phyloP scores from a whole-genome alignment of 768 basidiomycete genomes.

The Rickenella mellea region DNA sequence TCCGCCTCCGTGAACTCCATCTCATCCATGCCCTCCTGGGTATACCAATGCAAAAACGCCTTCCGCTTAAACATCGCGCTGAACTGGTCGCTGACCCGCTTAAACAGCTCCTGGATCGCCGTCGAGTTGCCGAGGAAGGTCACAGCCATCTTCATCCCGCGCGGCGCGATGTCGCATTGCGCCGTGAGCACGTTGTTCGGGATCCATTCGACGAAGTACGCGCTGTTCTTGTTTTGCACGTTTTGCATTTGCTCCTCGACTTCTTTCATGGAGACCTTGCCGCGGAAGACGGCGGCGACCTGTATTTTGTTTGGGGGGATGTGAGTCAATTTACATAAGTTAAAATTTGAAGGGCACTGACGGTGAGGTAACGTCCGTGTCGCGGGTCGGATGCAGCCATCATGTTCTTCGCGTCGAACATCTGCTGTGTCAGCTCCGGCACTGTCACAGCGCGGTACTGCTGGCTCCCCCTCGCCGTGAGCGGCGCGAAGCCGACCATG shows the following conservation, averaged over 20 bases:
- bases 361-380: constrained; percentile 96
- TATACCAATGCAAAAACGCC: constrained; percentile 99
- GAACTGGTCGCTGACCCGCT: constrained; percentile 97
- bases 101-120: constrained; percentile 96
- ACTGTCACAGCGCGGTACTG: constrained; percentile 96
- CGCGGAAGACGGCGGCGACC: constrained; percentile 96
- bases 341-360: constrained; percentile 20
- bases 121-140: constrained; percentile 98
- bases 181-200: constrained; percentile 98
- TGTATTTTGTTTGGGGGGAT: constrained; percentile 13
- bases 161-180: constrained; percentile 95
- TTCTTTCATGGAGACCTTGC: constrained; percentile 99
- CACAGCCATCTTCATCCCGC: constrained; percentile 92
- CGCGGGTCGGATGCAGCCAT: constrained; percentile 98
- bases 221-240: constrained; percentile 95
- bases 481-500: constrained; percentile 92
- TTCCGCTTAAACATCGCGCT: constrained; percentile 99
- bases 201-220: constrained; percentile 99
- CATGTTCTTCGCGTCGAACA: constrained; percentile 99
- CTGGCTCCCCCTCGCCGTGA: constrained; percentile 89
- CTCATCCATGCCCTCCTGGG: constrained; percentile 99
- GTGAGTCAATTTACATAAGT: not conserved
- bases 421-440: constrained; percentile 95
- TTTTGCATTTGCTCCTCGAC: constrained; percentile 99
- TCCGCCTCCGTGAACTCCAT: constrained; percentile 99